A percentile compares a stretch with the other conserved stretches of the same genome.
Conservation (phyloP, 1,284 basidiomycete genomes). For the Microbotryum scabiosae region DNA sequence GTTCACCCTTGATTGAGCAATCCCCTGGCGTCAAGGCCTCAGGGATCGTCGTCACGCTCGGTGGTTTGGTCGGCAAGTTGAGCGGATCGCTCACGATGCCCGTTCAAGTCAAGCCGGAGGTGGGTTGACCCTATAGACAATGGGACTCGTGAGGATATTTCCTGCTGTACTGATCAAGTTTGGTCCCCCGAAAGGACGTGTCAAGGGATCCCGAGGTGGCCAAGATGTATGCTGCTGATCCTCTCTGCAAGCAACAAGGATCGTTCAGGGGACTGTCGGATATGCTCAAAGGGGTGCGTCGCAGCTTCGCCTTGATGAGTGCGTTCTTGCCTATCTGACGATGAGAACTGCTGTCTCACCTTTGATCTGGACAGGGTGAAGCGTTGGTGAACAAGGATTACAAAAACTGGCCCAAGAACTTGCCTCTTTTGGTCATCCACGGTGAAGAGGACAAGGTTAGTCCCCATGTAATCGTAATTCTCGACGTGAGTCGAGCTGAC, state of each 20-base stretch:
- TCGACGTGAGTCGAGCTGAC: neutral
- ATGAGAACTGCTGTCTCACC: neutral
- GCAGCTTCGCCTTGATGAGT: neutral
- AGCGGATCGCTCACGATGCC: conserved; percentile 18
- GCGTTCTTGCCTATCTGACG: neutral
- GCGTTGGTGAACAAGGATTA: conserved; percentile 34
- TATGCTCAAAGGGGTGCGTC: conserved; percentile 36
- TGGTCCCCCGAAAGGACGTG: conserved; percentile 18
- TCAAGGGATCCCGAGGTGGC: conserved; percentile 29
- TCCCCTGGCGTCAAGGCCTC: conserved; percentile 23
- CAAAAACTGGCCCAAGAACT: conserved; percentile 35
- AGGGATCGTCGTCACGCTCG: conserved; percentile 16
- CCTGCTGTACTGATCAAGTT: no score
- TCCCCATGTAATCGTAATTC: neutral
- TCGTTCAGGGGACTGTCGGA: conserved; percentile 36
- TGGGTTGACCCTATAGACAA: neutral
- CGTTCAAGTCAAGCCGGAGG: conserved; percentile 30
- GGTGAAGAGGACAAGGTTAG: conserved; percentile 40
- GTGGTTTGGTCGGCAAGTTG: conserved; percentile 28
- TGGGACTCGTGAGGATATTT: neutral
- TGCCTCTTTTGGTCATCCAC: conserved; percentile 40
- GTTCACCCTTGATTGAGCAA: conserved; percentile 38
- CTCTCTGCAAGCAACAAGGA: conserved; percentile 33
- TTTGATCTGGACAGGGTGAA: conserved; percentile 25
- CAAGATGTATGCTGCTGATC: conserved; percentile 32